Evolutionary conservation across 2,329 filamentous ascomycete species (phyloP).

Genomic region (Ascochyta viciae-villosae): DNA sequence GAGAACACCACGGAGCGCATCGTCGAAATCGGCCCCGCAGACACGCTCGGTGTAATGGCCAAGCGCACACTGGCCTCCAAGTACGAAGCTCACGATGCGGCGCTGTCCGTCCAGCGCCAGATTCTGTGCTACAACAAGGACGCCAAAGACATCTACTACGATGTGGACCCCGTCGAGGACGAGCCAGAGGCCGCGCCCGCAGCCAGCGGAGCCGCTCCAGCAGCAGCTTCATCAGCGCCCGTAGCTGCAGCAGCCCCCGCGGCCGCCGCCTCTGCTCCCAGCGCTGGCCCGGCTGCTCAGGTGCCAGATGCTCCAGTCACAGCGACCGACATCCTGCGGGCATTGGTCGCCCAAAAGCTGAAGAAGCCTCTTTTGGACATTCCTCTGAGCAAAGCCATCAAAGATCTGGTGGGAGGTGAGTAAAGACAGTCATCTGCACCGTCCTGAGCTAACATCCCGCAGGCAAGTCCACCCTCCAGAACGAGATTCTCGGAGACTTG

Average conservation of each 20-base stretch:
- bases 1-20: conserved; percentile 96
- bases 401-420: conserved; percentile 93
- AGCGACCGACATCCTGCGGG: conserved; percentile 86
- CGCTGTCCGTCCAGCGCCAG: conserved; percentile 93
- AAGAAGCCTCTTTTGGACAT: conserved; percentile 93
- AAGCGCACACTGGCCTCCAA: conserved; percentile 94
- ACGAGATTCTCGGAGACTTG: conserved; percentile 96
- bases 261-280: conserved; percentile 64
- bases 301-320: conserved; percentile 86
- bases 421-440: not conserved
- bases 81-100: conserved; percentile 98
- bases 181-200: conserved; percentile 62
- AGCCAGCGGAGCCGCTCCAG: conserved; percentile 52
- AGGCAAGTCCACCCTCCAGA: conserved; percentile 98
- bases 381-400: conserved; percentile 94
- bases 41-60: conserved; percentile 97
- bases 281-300: conserved; percentile 84
- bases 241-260: conserved; percentile 61
- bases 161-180: conserved; percentile 94
- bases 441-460: conserved; percentile 17
- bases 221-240: conserved; percentile 55
- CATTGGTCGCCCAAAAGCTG: conserved; percentile 93
- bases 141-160: conserved; percentile 99
- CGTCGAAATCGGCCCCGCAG: conserved; percentile 95
- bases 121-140: conserved; percentile 99